Evolutionary conservation across 768 basidiomycete genomes (phyloP).

Genomic region (Cystofilobasidium macerans): DNA sequence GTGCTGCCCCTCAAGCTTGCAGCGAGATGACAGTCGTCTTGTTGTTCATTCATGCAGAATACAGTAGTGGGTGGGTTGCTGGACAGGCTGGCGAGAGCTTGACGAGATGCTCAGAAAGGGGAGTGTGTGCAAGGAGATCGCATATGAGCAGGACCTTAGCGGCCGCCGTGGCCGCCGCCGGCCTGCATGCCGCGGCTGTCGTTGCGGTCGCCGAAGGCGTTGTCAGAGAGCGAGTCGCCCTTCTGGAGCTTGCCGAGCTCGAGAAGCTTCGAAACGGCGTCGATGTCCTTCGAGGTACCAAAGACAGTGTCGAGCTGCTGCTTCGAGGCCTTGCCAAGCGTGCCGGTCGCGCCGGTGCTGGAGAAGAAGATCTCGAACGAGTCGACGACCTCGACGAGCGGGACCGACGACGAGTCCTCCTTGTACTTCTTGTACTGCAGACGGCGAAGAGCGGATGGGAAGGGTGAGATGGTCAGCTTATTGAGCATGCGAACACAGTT

Average conservation of each 20-base stretch:
- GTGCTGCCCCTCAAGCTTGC: no score
- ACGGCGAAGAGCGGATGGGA: neutral
- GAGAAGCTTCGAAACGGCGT: conserved; percentile 14
- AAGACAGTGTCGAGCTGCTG: conserved; percentile 72
- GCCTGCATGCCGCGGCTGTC: neutral
- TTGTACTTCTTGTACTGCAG: conserved; percentile 25
- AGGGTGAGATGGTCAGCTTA: neutral
- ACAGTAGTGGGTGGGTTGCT: conserved; percentile 4
- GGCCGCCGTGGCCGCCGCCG: neutral
- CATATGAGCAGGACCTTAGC: neutral
- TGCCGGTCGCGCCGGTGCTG: conserved; percentile 64
- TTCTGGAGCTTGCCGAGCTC: conserved; percentile 24
- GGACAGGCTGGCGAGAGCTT: neutral
- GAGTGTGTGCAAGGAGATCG: neutral
- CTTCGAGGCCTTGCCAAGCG: conserved; percentile 60
- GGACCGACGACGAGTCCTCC: conserved; percentile 21
- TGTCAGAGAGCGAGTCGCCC: conserved; percentile 21
- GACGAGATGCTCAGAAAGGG: neutral
- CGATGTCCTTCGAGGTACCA: conserved; percentile 49
- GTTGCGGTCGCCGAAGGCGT: conserved; percentile 7
- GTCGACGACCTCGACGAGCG: conserved; percentile 21
- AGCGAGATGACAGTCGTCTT: no score
- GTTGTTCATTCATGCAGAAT: no score
- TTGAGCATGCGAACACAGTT: neutral
- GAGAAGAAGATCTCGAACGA: conserved; percentile 61